phyloP scores from a whole-genome alignment of 192 early-diverging fungal species.

The Backusella tuberculispora region DNA sequence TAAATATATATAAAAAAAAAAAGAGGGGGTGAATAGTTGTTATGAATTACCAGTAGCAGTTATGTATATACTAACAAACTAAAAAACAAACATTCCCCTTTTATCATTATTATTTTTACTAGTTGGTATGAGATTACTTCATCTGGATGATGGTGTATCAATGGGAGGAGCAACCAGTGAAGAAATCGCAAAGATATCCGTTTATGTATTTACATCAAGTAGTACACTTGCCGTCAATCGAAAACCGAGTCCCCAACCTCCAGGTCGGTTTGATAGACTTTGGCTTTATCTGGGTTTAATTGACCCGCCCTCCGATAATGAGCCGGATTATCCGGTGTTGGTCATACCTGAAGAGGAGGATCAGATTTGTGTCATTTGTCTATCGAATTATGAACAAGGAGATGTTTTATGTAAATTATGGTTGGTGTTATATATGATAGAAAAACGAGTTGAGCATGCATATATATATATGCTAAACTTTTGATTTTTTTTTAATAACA shows the following conservation, averaged over 20 bases:
- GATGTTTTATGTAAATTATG: constrained; percentile 69
- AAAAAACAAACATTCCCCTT: too few relatives aligned
- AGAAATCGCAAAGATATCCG: constrained; percentile 69
- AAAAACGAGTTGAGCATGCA: too few relatives aligned
- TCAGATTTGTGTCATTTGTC: constrained; percentile 76
- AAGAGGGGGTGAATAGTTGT: too few relatives aligned
- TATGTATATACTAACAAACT: too few relatives aligned
- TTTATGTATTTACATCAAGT: constrained; percentile 55
- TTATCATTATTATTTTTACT: too few relatives aligned
- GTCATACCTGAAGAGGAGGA: constrained; percentile 35
- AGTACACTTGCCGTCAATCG: neutral
- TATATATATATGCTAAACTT: neutral
- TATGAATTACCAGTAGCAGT: too few relatives aligned
- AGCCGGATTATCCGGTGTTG: constrained; percentile 23
- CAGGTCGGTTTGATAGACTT: constrained; percentile 18
- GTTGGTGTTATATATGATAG: constrained; percentile 28
- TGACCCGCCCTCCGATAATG: neutral
- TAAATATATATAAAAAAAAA: too few relatives aligned
- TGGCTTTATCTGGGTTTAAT: constrained; percentile 26
- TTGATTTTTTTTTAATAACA: neutral
- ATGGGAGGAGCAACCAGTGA: constrained; percentile 70
- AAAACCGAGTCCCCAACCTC: neutral
- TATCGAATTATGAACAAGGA: constrained; percentile 75
- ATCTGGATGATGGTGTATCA: constrained; percentile 54
- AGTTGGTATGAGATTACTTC: constrained; percentile 61